Percentiles rank a stretch among this genome's conserved stretches.
Evolutionary conservation across 1,284 basidiomycete species (phyloP).

Genomic region (Cryptococcus maquisensis): DNA sequence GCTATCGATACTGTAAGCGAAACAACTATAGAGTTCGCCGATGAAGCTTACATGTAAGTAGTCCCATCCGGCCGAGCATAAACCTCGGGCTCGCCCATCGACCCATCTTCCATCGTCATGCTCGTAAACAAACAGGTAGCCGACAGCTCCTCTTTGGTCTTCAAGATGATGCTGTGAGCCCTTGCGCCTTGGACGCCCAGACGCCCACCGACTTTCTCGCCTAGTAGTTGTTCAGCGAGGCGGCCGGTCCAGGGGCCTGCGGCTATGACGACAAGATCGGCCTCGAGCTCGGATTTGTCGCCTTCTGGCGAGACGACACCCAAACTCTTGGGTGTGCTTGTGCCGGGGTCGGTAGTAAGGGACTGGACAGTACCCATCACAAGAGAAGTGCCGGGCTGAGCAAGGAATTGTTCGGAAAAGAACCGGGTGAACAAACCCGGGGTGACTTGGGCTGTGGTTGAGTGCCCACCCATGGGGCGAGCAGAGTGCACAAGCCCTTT

Average conservation of each 20-base stretch:
- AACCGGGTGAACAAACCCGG: constrained; percentile 61
- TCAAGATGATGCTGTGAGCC: constrained; percentile 53
- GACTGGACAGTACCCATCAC: constrained; percentile 26
- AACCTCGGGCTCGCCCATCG: constrained; percentile 51
- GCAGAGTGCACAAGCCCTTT: constrained; percentile 34
- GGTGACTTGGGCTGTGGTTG: constrained; percentile 46
- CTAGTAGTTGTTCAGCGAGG: constrained; percentile 55
- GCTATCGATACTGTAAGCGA: constrained; percentile 12
- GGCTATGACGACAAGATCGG: constrained; percentile 61
- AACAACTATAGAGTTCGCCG: neutral
- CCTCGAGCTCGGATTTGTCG: constrained; percentile 45
- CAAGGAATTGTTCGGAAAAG: constrained; percentile 57
- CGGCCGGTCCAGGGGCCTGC: constrained; percentile 83
- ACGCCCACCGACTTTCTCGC: constrained; percentile 46
- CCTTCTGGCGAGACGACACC: constrained; percentile 8
- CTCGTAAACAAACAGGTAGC: constrained; percentile 54
- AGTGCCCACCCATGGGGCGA: constrained; percentile 33
- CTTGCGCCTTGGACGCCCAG: constrained; percentile 48
- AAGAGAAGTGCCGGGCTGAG: constrained; percentile 29
- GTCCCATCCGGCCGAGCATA: constrained; percentile 49
- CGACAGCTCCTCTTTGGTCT: constrained; percentile 37
- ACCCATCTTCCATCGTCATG: constrained; percentile 51
- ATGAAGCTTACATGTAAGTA: neutral
- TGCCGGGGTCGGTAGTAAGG: constrained; percentile 53
- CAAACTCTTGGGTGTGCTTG: constrained; percentile 15